Conservation (phyloP, 345 rosid species). For the Syzygium oleosum region DNA sequence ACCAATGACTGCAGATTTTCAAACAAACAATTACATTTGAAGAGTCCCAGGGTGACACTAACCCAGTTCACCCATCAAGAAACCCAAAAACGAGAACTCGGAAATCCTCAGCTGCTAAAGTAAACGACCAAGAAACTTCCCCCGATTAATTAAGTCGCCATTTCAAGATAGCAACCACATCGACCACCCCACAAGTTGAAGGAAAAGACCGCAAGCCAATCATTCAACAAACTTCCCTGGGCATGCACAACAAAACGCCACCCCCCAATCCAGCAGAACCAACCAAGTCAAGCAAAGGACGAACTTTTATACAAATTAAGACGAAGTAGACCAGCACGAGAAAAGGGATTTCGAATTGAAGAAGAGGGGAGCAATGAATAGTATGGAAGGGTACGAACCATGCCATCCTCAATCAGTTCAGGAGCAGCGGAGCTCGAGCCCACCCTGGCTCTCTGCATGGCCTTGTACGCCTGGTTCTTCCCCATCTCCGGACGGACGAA, state of each 20-base stretch:
- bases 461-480: slow-evolving; percentile 96
- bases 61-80: neutral
- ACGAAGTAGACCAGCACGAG: neutral
- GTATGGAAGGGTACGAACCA: slow-evolving; percentile 97
- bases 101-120: neutral
- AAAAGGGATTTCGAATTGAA: neutral
- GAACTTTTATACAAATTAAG: neutral
- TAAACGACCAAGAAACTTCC: neutral
- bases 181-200: neutral
- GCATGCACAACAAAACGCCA: neutral
- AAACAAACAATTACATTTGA: neutral
- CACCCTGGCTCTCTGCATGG: slow-evolving; percentile 92
- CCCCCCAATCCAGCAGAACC: neutral
- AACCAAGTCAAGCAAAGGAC: neutral
- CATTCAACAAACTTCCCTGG: neutral
- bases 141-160: neutral
- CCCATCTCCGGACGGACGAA: slow-evolving; percentile 38
- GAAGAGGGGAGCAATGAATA: neutral
- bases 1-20: neutral
- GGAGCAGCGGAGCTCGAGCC: slow-evolving; percentile 84
- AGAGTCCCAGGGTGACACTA: neutral
- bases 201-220: neutral
- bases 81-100: neutral
- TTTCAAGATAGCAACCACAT: neutral
- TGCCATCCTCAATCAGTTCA: slow-evolving; percentile 93